A percentile compares a stretch with the other conserved stretches of the same genome.
These are phyloP conservation scores for Xylariaceae sp. DNA, from an alignment of 2,329 filamentous ascomycete species.

Conservation along the genomic window DNA sequence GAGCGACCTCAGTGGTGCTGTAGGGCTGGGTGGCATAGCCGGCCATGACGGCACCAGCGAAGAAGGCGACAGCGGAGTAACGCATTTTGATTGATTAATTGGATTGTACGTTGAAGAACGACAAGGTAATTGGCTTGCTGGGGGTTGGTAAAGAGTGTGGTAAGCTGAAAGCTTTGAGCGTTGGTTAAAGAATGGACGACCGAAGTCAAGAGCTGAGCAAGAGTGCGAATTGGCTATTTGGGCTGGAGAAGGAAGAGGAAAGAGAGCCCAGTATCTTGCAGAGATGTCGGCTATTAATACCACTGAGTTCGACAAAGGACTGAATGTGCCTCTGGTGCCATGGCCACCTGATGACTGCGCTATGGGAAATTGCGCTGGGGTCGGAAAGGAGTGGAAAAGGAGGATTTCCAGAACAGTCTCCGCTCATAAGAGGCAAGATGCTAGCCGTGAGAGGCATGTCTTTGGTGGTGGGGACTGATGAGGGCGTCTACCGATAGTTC, in stretches of 20 bases:
- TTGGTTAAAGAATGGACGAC: slow-evolving; percentile 54
- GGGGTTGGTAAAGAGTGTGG: slow-evolving; percentile 29
- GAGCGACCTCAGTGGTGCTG: slow-evolving; percentile 55
- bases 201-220: slow-evolving; percentile 49
- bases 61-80: slow-evolving; percentile 52
- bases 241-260: slow-evolving; percentile 37
- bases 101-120: slow-evolving; percentile 29
- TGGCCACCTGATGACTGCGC: slow-evolving; percentile 6
- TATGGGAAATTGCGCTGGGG: slow-evolving; percentile 31
- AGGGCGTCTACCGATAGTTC: too few species aligned
- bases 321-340: slow-evolving; percentile 24
- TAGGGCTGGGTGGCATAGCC: slow-evolving; percentile 51
- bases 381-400: slow-evolving; percentile 20
- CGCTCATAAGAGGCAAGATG: too few species aligned
- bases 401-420: too few species aligned
- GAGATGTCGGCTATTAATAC: slow-evolving; percentile 47
- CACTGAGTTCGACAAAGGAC: slow-evolving; percentile 24
- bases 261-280: slow-evolving; percentile 21
- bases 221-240: slow-evolving; percentile 40
- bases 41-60: slow-evolving; percentile 44
- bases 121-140: slow-evolving; percentile 30
- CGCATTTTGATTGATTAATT: slow-evolving; percentile 55
- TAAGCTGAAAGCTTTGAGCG: slow-evolving; percentile 30
- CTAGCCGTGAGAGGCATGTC: too few species aligned
- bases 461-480: too few species aligned